Evolutionary conservation across 1,284 basidiomycete genomes (phyloP), one percentile per base, ranked within the genome.

Genomic region (Sutorius eximius): DNA sequence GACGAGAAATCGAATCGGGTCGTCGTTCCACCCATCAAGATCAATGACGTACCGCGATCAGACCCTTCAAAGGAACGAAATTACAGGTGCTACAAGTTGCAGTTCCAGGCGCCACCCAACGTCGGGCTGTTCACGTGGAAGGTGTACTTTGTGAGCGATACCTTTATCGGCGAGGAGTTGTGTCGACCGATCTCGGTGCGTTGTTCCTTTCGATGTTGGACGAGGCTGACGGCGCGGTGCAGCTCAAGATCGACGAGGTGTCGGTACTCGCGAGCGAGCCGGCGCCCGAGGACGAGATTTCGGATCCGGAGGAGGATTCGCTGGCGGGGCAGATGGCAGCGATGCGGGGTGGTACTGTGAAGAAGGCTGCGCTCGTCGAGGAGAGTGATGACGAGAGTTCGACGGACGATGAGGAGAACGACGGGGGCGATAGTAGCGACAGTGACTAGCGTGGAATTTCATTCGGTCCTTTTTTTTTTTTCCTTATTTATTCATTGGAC

Each of bases 301-400:
- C 93, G 0, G 95, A 97, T 52, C 95, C 95, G 0, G 95, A 98
- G 46, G 95, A 98, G 73, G 95, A 97, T 72, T 83, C 87, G 24
- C 77, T 99, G 45, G 97, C 95, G 3, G 97, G 97, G 4, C 97
- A 99, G 78, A 98, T 99, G 95, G 95, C 96, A 3, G 83, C 89
- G 48, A 96, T 99, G 93, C 87, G 93, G 51, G 97, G 97, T 6
- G 91, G 88, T 15, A 71, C 84, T 37, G 95, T 98, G 52, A 96
- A 95, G 81, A 84, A 77, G 57, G 71, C 65, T 0, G 63, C 61
- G 5, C 71, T 71, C 4, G 72, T 67, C 5, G 75, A 82, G 62
- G 74, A 71, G 52, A 76, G 78, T 12, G 80, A 79, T 13, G 75
- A 80, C 4, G 77, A 80, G 54, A 75, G 71, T 24, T 60, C 57